Evolutionary conservation across 179 eudicot species (phyloP).

Genomic region (Vitellaria paradoxa): DNA sequence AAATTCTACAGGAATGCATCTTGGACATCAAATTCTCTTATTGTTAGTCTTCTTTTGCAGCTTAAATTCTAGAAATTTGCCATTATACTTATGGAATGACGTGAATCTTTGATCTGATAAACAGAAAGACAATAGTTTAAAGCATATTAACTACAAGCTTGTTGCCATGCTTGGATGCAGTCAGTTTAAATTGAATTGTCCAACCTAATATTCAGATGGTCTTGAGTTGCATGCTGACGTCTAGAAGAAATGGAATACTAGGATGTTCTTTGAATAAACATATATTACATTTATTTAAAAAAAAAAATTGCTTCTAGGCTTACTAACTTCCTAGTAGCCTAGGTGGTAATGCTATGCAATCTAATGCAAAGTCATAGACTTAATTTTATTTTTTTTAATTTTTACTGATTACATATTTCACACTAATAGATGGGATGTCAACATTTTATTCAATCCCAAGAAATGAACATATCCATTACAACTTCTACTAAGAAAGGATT

Average conservation of each 20-base stretch:
- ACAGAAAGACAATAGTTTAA: neutral
- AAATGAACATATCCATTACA: neutral
- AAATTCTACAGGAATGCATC: neutral
- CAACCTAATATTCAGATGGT: neutral
- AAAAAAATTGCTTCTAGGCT: too few species aligned
- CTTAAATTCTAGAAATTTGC: neutral
- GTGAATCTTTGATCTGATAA: neutral
- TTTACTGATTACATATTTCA: neutral
- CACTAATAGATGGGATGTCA: neutral
- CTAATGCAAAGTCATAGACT: neutral
- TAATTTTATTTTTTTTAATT: too few species aligned
- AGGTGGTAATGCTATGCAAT: constrained; percentile 2
- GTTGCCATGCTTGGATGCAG: neutral
- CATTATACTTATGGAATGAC: neutral
- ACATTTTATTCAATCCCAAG: neutral
- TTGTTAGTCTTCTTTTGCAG: neutral
- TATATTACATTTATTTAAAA: neutral
- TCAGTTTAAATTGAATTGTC: neutral
- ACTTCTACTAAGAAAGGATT: neutral
- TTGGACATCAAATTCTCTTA: neutral
- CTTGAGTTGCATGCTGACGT: neutral
- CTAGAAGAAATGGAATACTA: neutral
- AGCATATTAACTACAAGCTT: neutral
- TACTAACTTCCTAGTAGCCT: neutral
- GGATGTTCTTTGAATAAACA: neutral